Percentiles rank a stretch among this genome's conserved stretches.
Evolutionary conservation across 2,329 filamentous ascomycete genomes (phyloP).

Genomic region (Drechslera avenae): DNA sequence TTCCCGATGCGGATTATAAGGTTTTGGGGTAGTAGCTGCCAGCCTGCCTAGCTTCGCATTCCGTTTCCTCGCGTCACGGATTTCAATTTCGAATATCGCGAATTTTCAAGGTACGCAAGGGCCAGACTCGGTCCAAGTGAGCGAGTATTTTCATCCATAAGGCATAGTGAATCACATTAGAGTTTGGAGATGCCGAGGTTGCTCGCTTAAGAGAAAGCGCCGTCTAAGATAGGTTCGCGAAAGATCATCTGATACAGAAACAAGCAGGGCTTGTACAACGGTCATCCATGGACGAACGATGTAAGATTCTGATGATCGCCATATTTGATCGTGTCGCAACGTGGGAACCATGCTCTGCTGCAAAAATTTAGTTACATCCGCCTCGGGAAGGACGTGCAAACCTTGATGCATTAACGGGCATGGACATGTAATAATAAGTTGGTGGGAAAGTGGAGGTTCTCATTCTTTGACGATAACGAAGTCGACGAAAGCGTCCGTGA

Average conservation of each 20-base stretch:
- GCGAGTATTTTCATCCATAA: background rate
- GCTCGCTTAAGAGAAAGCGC: too few species aligned
- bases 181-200: too few species aligned
- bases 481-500: constrained; percentile 17
- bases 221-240: too few species aligned
- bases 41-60: constrained; percentile 5
- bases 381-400: background rate
- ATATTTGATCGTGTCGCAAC: too few species aligned
- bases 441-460: background rate
- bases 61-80: constrained; percentile 12
- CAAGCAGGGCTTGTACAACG: too few species aligned
- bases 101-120: background rate
- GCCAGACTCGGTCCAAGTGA: background rate
- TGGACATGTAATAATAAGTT: background rate
- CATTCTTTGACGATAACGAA: background rate
- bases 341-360: too few species aligned
- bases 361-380: background rate
- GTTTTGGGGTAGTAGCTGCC: constrained; percentile 4
- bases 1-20: constrained; percentile 5
- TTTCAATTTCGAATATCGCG: background rate
- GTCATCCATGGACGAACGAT: too few species aligned
- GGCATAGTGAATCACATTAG: background rate
- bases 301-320: too few species aligned
- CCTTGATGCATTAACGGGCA: background rate
- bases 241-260: too few species aligned